Base-by-base conservation (phyloP, 106 monocot species). In the Platanthera guangdongensis region DNA sequence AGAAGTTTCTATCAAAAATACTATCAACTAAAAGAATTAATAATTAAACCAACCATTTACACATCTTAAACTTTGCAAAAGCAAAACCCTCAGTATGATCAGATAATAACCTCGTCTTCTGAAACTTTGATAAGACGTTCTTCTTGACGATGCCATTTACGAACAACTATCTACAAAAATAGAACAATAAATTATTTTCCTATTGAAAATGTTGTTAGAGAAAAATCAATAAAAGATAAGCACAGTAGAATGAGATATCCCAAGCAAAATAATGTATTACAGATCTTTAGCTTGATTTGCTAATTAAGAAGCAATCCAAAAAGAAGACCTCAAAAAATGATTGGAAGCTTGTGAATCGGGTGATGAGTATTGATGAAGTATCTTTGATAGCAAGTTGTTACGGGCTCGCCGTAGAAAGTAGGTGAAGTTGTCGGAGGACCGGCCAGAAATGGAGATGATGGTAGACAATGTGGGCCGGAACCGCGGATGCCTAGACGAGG, bases 31-130 rank as follows among this genome's bases (percentile, higher is more conserved):
- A 54, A 39, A 54, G 7, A 7, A 18, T 59, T 60, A 19, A n/a
- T 6, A 60, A 18, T 60, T 19, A 60, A 60, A 60, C 59, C 8
- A 60, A 21, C 18, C 59, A 60, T 21, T 6, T 60, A 1, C 19
- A 22, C 7, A 18, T 60, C 18, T 60, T 60, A 60, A 60, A 60
- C 59, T 67, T 67, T 67, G 32, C 8, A 22, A 19, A 4, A 21
- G n/a, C 6, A 60, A 60, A 60, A 60, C 12, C 67, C 70, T 71
- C 16, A 0, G 69, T 45, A 16, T n/a, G 47, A 48, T 11, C 77
- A 73, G 53, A 32, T 64, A 76, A 57, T 16, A 62, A 95, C 95
- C 89, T 90, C 95, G 75, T 95, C 93, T 87, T 95, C 95, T 22
- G 82, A 78, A 78, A 95, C 62, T 81, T 84, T 93, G 50, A 82